Percentiles rank a stretch among this genome's conserved stretches.
These are phyloP conservation scores for Candida sp. DNA, from an alignment of 1,139 yeast genomes.

Conservation along the genomic window DNA sequence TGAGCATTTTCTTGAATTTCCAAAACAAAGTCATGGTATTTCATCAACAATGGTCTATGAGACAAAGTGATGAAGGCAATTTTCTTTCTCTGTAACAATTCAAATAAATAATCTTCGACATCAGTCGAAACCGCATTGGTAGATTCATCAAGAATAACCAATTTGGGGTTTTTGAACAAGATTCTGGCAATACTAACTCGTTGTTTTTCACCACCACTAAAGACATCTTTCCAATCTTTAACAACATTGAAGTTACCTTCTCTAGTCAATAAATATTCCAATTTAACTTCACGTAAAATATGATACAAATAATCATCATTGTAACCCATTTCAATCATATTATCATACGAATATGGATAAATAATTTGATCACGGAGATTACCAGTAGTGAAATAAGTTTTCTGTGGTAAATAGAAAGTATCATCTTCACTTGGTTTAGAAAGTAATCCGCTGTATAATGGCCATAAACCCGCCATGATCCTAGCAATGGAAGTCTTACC, in stretches of 20 bases:
- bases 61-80: slow-evolving; percentile 82
- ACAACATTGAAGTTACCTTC: slow-evolving; percentile 60
- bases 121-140: slow-evolving; percentile 92
- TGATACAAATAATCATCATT: slow-evolving; percentile 69
- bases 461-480: slow-evolving; percentile 89
- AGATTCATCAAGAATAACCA: slow-evolving; percentile 87
- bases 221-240: slow-evolving; percentile 86
- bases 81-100: slow-evolving; percentile 62
- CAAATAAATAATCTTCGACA: slow-evolving; percentile 87
- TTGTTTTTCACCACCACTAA: slow-evolving; percentile 96
- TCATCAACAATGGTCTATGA: slow-evolving; percentile 81
- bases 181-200: slow-evolving; percentile 88
- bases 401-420: slow-evolving; percentile 76
- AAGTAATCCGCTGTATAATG: slow-evolving; percentile 76
- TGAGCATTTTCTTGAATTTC: slow-evolving; percentile 57
- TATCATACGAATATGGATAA: slow-evolving; percentile 77
- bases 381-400: slow-evolving; percentile 75
- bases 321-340: slow-evolving; percentile 71
- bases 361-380: slow-evolving; percentile 85
- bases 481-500: slow-evolving; percentile 90
- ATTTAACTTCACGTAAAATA: slow-evolving; percentile 70
- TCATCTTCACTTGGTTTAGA: slow-evolving; percentile 78
- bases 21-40: slow-evolving; percentile 75
- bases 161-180: slow-evolving; percentile 74
- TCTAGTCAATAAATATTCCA: slow-evolving; percentile 70